Percentiles rank a stretch among this genome's conserved stretches.
Conservation (phyloP, 768 basidiomycete genomes). For the Suillus americanus region DNA sequence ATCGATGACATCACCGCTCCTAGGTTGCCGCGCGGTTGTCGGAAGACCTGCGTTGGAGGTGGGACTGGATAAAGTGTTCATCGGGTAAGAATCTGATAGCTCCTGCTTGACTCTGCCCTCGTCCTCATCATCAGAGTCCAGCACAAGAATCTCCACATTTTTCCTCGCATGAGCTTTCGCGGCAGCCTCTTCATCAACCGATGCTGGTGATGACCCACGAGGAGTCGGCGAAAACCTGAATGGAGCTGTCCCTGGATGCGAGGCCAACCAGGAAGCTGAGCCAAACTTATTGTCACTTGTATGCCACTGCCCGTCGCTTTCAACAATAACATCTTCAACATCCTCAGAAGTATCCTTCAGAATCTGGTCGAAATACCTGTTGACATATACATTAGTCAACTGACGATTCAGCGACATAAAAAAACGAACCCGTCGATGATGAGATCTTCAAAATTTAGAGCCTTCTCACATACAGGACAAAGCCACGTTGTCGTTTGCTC, state of each 20-base stretch:
- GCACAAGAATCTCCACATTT: slow-evolving; percentile 60
- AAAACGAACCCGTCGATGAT: slow-evolving; percentile 83
- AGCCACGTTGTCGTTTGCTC: slow-evolving; percentile 95
- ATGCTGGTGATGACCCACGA: slow-evolving; percentile 25
- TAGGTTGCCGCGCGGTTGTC: slow-evolving; percentile 30
- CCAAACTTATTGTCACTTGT: slow-evolving; percentile 85
- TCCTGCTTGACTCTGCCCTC: slow-evolving; percentile 76
- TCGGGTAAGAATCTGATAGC: slow-evolving; percentile 59
- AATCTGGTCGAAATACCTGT: slow-evolving; percentile 87
- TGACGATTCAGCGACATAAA: neutral
- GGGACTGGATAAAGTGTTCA: slow-evolving; percentile 42
- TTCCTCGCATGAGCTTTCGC: slow-evolving; percentile 45
- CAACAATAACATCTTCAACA: slow-evolving; percentile 91
- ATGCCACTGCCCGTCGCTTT: slow-evolving; percentile 96
- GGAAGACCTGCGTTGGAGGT: slow-evolving; percentile 27
- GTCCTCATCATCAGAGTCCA: slow-evolving; percentile 65
- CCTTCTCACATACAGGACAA: slow-evolving; percentile 90
- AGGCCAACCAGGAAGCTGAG: slow-evolving; percentile 66
- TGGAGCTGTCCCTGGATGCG: slow-evolving; percentile 40
- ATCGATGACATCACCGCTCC: slow-evolving; percentile 68
- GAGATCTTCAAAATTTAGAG: slow-evolving; percentile 75
- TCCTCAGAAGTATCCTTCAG: slow-evolving; percentile 72
- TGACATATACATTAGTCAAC: neutral
- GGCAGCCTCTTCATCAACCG: slow-evolving; percentile 28
- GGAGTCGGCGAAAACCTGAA: slow-evolving; percentile 28